phyloP scores from a whole-genome alignment of 176 grass and related monocot species.

The Guadua angustifolia region DNA sequence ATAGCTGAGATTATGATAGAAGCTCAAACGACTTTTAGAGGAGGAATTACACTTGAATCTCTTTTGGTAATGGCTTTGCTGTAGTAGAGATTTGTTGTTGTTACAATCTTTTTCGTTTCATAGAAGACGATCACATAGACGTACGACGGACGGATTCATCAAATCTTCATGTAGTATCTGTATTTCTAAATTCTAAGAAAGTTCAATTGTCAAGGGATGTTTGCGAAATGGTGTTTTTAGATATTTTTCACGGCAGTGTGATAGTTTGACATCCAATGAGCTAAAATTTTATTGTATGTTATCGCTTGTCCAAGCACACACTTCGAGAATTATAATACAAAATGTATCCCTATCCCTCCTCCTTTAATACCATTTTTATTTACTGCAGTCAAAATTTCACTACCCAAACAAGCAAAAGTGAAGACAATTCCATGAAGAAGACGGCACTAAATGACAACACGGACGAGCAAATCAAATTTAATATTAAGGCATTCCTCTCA shows the following conservation, averaged over 20 bases:
- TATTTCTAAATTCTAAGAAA: background rate
- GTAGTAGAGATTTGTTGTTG: conserved; percentile 11
- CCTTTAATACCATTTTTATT: background rate
- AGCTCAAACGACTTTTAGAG: conserved; percentile 39
- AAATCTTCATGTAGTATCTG: background rate
- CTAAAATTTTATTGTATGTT: background rate
- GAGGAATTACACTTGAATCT: conserved; percentile 15
- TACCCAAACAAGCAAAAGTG: conserved; percentile 27
- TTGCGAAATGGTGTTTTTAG: background rate
- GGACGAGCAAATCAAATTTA: conserved; percentile 10
- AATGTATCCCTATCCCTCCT: background rate
- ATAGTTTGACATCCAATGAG: background rate
- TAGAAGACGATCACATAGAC: background rate
- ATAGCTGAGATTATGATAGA: conserved; percentile 39
- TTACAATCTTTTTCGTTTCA: background rate
- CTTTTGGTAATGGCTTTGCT: background rate
- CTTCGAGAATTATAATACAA: background rate
- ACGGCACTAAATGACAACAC: conserved; percentile 16
- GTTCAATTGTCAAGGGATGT: background rate
- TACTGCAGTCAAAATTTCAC: conserved; percentile 30
- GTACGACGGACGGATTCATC: background rate
- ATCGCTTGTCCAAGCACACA: background rate
- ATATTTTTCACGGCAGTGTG: background rate
- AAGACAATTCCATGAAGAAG: conserved; percentile 28
- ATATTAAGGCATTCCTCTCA: conserved; percentile 14